Evolutionary conservation across 352 stramenopile species (phyloP), one percentile per base, ranked within the genome.

Genomic region (Thraustotheca clavata): DNA sequence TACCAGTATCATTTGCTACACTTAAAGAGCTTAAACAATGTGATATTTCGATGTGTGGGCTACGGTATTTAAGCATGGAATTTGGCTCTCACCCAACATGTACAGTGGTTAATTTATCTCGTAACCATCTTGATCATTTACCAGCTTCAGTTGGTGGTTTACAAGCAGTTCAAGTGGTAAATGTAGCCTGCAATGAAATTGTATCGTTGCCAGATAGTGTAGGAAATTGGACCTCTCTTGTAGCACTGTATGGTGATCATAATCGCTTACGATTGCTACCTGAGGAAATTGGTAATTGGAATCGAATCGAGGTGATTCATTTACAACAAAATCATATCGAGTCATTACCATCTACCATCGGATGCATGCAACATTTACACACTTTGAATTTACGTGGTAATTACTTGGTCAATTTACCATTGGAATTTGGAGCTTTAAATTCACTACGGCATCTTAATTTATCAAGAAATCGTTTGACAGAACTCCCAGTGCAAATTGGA

Each of bases 101-200:
- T 12, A 18, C 18, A 31, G 22, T 54, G 33, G 24, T 73, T 38
- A 32, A 67, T 20, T 16, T 72, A 11, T n/a, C 11, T 1, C 57
- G 61, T 31, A 73, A 73, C 47, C 14, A 22, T 29, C 32, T 73
- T 12, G 49, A 12, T 11, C 34, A 43, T 24, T 39, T 73, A 1
- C 69, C 69, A 14, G 32, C 62, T 1, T 59, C 24, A 1, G 36
- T 73, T 0, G 34, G 11, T 1, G 16, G 32, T 33, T 41, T 69
- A 27, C 46, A 14, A 14, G 14, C 27, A 2, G 12, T 73, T 34
- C 52, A 63, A 11, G 67, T 77, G 46, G 67, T 94, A 16, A 59
- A 85, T 39, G 35, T 91, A 22, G 78, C 76, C 16, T 83, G 79
- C 73, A 92, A 92, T 69, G 60, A 76, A 34, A 61, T 92, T 16